Conservation (phyloP, 2,329 filamentous ascomycete species). For the Teratosphaeria epicoccoides region DNA sequence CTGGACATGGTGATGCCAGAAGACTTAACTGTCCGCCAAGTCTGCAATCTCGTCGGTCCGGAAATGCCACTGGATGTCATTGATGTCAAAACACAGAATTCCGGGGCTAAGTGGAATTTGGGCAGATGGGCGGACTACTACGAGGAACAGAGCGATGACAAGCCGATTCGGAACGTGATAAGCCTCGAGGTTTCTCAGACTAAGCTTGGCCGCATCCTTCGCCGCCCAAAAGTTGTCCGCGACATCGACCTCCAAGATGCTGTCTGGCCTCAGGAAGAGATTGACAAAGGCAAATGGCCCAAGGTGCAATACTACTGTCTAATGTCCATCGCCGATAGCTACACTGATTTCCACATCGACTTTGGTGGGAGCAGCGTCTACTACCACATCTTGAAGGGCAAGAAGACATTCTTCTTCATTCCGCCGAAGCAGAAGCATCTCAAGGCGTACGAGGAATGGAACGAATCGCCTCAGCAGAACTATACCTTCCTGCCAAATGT, state of each 20-base stretch:
- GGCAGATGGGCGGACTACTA: constrained; percentile 58
- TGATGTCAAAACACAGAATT: constrained; percentile 59
- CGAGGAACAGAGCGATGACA: constrained; percentile 49
- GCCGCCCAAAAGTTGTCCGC: constrained; percentile 53
- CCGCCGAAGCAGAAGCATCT: constrained; percentile 57
- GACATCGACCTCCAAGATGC: constrained; percentile 49
- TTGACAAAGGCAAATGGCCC: constrained; percentile 46
- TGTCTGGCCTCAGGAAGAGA: constrained; percentile 45
- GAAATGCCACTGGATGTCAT: constrained; percentile 56
- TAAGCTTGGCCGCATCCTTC: constrained; percentile 50
- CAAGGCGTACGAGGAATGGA: constrained; percentile 63
- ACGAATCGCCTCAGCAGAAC: constrained; percentile 55
- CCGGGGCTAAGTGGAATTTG: constrained; percentile 55
- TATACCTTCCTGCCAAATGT: constrained; percentile 54
- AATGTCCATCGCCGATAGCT: constrained; percentile 62
- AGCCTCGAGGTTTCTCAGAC: constrained; percentile 58
- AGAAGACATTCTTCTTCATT: constrained; percentile 63
- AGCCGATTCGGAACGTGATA: constrained; percentile 58
- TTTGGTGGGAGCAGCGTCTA: constrained; percentile 62
- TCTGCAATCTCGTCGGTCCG: constrained; percentile 53
- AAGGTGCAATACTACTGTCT: constrained; percentile 59
- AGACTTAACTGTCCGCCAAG: constrained; percentile 51
- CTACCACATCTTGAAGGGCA: constrained; percentile 58
- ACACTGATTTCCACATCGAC: constrained; percentile 63
- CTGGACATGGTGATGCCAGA: constrained; percentile 59